Percentiles rank a stretch among this genome's conserved stretches.
These are phyloP conservation scores for Persicaria tinctoria DNA, from an alignment of 148 eudicot species.

Conservation along the genomic window DNA sequence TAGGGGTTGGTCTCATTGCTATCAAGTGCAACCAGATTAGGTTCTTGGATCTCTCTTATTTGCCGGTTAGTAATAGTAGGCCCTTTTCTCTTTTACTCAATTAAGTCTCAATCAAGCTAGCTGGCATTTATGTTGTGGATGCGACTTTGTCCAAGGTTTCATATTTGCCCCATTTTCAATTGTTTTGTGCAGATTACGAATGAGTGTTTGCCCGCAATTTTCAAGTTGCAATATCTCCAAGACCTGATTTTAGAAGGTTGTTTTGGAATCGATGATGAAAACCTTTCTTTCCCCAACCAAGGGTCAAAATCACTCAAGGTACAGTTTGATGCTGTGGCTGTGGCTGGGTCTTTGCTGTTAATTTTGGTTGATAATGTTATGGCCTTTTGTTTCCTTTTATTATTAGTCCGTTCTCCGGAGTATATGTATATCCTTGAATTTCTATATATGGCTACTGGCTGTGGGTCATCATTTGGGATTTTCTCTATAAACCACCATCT, in stretches of 20 bases:
- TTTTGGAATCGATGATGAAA: constrained; percentile 71
- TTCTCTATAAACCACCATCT: not conserved
- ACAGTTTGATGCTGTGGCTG: constrained; percentile 4
- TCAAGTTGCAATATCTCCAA: constrained; percentile 66
- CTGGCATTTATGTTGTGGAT: not conserved
- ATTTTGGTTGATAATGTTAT: not conserved
- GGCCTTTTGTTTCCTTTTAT: not conserved
- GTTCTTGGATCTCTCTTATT: constrained; percentile 80
- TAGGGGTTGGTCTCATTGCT: constrained; percentile 85
- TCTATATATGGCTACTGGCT: constrained; percentile 3
- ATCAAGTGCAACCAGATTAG: constrained; percentile 69
- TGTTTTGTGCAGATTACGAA: constrained; percentile 56
- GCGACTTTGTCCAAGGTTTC: not conserved
- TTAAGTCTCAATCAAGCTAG: too few relatives aligned
- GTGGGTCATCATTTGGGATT: not conserved
- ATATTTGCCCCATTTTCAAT: constrained; percentile 9
- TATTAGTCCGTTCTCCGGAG: not conserved
- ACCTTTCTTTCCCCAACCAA: constrained; percentile 54
- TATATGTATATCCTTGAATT: not conserved
- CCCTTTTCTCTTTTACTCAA: not conserved
- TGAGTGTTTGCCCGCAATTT: constrained; percentile 61
- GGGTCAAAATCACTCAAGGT: constrained; percentile 81
- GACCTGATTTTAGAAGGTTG: constrained; percentile 86
- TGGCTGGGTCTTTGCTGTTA: not conserved
- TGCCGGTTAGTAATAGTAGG: constrained; percentile 43